phyloP scores from a whole-genome alignment of 345 rosid genomes.

The Corymbia maculata region DNA sequence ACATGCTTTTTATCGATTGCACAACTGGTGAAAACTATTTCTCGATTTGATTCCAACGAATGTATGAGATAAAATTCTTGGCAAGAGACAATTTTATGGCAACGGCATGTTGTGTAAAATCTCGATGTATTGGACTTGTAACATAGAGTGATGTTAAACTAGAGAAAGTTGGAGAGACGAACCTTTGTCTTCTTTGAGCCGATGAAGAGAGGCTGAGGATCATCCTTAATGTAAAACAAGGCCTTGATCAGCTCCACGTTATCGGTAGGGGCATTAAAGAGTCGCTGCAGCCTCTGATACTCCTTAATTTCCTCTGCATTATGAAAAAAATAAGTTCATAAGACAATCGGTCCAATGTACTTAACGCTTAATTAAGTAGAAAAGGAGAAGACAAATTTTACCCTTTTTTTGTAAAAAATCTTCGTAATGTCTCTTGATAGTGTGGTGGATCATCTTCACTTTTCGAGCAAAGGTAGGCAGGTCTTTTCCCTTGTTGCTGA shows the following conservation, averaged over 20 bases:
- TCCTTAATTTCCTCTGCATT: conserved; percentile 23
- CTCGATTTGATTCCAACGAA: too few species aligned
- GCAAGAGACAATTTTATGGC: not conserved
- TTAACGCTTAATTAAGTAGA: not conserved
- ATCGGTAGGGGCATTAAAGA: conserved; percentile 20
- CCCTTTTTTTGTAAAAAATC: conserved; percentile 1
- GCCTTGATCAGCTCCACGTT: conserved; percentile 31
- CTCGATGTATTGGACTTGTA: too few species aligned
- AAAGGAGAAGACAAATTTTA: not conserved
- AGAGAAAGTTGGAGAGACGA: not conserved
- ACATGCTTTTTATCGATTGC: not conserved
- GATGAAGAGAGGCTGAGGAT: conserved; percentile 22
- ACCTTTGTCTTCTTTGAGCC: conserved; percentile 30
- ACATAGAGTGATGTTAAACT: too few species aligned
- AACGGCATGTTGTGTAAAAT: too few species aligned
- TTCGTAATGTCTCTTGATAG: not conserved
- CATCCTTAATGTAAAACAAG: conserved; percentile 27
- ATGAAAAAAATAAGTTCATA: not conserved
- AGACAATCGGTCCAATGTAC: not conserved
- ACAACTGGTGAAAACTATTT: not conserved
- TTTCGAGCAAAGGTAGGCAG: not conserved
- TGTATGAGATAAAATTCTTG: too few species aligned
- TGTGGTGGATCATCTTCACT: not conserved
- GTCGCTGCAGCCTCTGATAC: conserved; percentile 15
- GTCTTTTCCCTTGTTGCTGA: not conserved